Evolutionary conservation across 495 filamentous ascomycete species (phyloP).

Genomic region (Friedmanniomyces simplex): DNA sequence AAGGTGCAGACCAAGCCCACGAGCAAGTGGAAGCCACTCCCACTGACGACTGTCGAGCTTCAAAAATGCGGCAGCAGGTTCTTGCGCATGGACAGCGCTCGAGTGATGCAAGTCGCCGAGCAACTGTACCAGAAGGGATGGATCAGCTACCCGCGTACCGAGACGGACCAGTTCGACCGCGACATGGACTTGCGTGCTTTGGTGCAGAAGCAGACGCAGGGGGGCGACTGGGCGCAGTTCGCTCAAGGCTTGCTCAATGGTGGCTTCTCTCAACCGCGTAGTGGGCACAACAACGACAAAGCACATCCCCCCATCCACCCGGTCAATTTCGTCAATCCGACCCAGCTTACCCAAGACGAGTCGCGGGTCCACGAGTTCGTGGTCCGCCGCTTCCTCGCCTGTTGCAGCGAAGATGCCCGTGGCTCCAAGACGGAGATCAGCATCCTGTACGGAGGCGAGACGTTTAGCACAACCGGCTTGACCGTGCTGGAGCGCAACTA

Average conservation of each 20-base stretch:
- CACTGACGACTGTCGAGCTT: slow-evolving; percentile 94
- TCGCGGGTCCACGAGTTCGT: slow-evolving; percentile 86
- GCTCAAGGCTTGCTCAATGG: slow-evolving; percentile 59
- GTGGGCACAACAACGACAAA: slow-evolving; percentile 83
- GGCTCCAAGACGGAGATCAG: slow-evolving; percentile 77
- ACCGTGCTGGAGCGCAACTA: slow-evolving; percentile 86
- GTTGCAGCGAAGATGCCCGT: slow-evolving; percentile 88
- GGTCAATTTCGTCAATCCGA: slow-evolving; percentile 60
- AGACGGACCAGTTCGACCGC: slow-evolving; percentile 91
- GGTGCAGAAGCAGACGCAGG: slow-evolving; percentile 72
- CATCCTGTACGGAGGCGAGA: slow-evolving; percentile 73
- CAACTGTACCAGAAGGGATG: slow-evolving; percentile 86
- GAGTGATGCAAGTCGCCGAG: slow-evolving; percentile 84
- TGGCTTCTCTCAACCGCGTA: slow-evolving; percentile 68
- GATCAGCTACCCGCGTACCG: slow-evolving; percentile 93
- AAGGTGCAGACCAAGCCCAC: slow-evolving; percentile 84
- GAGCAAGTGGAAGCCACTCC: slow-evolving; percentile 86
- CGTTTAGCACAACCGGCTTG: slow-evolving; percentile 68
- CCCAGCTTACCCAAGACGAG: slow-evolving; percentile 52
- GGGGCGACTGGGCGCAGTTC: slow-evolving; percentile 68
- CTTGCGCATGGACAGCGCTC: slow-evolving; percentile 71
- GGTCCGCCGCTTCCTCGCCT: slow-evolving; percentile 86
- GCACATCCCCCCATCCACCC: slow-evolving; percentile 97
- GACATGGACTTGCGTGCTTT: slow-evolving; percentile 75
- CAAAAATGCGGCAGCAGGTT: slow-evolving; percentile 90